Percentiles rank a stretch among this genome's conserved stretches.
Evolutionary conservation across 371 early-diverging fungal genomes (phyloP).

Genomic region (Mortierella sp.): DNA sequence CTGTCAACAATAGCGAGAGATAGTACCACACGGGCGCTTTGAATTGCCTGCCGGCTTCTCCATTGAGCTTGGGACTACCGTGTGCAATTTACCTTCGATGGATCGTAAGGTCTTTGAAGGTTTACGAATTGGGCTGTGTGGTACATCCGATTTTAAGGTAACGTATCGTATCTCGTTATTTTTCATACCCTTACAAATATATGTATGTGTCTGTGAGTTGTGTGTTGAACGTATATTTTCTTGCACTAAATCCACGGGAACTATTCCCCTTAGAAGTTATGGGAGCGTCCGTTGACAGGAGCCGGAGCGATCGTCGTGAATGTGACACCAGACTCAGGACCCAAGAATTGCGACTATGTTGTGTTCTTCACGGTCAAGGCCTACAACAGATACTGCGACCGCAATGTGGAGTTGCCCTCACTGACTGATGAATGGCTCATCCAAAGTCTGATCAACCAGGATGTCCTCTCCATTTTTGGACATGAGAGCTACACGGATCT

Average conservation of each 20-base stretch:
- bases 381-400: constrained; percentile 4
- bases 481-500: constrained; percentile 27
- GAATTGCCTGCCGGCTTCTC: constrained; percentile 37
- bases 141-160: constrained; percentile 3
- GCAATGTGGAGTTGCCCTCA: background rate
- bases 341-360: constrained; percentile 26
- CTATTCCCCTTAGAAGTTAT: constrained; percentile 5
- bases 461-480: constrained; percentile 22
- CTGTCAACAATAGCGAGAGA: constrained; percentile 14
- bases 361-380: constrained; percentile 8
- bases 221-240: background rate
- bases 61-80: constrained; percentile 22
- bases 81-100: constrained; percentile 17
- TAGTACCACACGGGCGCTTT: constrained; percentile 18
- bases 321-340: constrained; percentile 17
- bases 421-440: constrained; percentile 36
- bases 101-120: constrained; percentile 28
- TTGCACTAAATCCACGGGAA: background rate
- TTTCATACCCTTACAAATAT: background rate
- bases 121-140: constrained; percentile 26
- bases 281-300: constrained; percentile 13
- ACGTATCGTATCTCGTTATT: background rate
- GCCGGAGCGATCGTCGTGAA: constrained; percentile 30
- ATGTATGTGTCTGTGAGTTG: background rate
- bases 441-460: constrained; percentile 51